Evolutionary conservation across 768 basidiomycete genomes (phyloP), one percentile per base, ranked within the genome.

Genomic region (Daedalea quercina): DNA sequence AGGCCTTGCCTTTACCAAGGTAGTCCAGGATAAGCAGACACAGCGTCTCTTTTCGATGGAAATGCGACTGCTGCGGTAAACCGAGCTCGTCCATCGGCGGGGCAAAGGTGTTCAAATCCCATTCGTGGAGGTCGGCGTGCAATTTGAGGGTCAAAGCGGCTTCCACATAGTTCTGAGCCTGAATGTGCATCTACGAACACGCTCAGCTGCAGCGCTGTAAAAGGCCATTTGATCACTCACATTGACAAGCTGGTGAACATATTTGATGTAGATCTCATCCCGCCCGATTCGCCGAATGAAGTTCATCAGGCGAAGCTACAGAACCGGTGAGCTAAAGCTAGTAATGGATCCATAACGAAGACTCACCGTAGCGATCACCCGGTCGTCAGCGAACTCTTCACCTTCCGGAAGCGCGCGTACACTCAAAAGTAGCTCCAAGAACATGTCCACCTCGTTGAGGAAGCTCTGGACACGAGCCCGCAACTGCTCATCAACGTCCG

Each of bases 1-100:
- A 98, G n/a, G 95, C 94, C 63, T 95, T 94, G 9, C 94, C 95
- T 69, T 94, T 90, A 47, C 91, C 92, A 20, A 97, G 80, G 61
- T 94, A 93, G 65, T 96, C 93, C n/a, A 98, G 79, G 53, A 94
- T 94, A 52, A 94, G 73, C 41, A 96, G 76, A 59, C 87, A 92
- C 1, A 98, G 73, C 0, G 92, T 92, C 69, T 98, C 95, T 64
- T 95, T 96, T 44, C 95, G 81, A 52, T 89, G 88, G 69, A 97
- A 98, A 33, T 92, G 87, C 1, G 88, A 94, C 64, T 98, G 95
- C 44, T 90, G 87, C 1, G 94, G 94, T 35, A 97, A 71, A 17
- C 87, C 83, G 35, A 97, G 78, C 51, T 92, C 93, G 63, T 90
- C 88, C 84, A 94, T 89, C 0, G 93, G 88, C 0, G 84, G 81